Evolutionary conservation across 2,329 filamentous ascomycete species (phyloP), one percentile per base, ranked within the genome.

Genomic region (Spiromastix sp.): DNA sequence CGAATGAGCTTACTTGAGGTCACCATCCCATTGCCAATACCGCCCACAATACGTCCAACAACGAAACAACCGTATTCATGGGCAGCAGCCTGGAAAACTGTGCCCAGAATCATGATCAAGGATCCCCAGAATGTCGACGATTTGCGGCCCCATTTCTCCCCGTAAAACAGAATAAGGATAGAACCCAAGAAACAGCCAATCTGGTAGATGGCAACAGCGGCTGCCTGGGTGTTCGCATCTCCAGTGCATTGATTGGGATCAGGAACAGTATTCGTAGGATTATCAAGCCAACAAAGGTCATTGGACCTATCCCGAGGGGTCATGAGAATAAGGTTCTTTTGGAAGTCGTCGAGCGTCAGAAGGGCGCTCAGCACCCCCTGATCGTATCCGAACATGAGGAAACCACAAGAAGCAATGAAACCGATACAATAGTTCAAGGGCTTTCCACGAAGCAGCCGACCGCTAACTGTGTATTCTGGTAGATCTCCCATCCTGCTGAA

Each of bases 301-400:
- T 43, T 4, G 66, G 57, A 46, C 69, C 62, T 42, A 70, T 70
- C 21, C 55, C 49, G 1, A 67, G 70, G 40, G 9, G 27, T 38
- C 36, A 38, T 35, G 17, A 38, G 31, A 22, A 27, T 19, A n/a
- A 72, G 72, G 18, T 58, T 54, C 7, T 51, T 47, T 4, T 73
- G 57, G 48, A 80, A 81, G 11, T 65, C 63, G 12, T 67, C 57
- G 48, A 85, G n/a, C n/a, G n/a, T n/a, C n/a, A n/a, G n/a, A n/a
- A n/a, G n/a, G n/a, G n/a, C n/a, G n/a, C n/a, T n/a, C n/a, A n/a
- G n/a, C n/a, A n/a, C n/a, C n/a, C n/a, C n/a, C n/a, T n/a, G n/a
- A n/a, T n/a, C n/a, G n/a, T n/a, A n/a, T n/a, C n/a, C n/a, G n/a
- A n/a, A n/a, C n/a, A n/a, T n/a, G n/a, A n/a, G n/a, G n/a, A n/a